Conservation (phyloP, 371 early-diverging fungal species). For the Chytridiales sp. region DNA sequence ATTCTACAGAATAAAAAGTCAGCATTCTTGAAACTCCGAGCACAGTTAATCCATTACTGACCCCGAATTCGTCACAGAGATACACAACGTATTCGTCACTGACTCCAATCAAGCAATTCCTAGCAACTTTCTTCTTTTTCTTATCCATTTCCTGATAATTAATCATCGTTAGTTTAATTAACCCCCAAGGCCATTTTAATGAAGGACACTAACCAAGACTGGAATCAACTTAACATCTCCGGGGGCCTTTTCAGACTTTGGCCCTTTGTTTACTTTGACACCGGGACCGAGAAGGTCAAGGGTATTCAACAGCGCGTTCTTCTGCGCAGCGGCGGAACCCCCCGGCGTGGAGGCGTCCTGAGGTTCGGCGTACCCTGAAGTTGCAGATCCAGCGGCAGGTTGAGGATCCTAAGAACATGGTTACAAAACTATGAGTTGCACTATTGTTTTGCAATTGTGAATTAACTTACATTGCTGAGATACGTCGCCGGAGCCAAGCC, state of each 20-base stretch:
- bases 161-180: neutral
- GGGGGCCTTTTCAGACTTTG: conserved; percentile 23
- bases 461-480: conserved; percentile 23
- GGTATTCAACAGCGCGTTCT: conserved; percentile 34
- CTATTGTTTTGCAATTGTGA: neutral
- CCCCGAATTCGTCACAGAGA: conserved; percentile 35
- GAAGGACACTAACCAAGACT: conserved; percentile 14
- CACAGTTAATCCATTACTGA: neutral
- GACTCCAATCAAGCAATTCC: conserved; percentile 39
- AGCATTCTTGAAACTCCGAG: neutral
- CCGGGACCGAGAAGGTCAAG: conserved; percentile 33
- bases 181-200: conserved; percentile 2
- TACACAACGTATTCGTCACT: conserved; percentile 40
- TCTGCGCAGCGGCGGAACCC: conserved; percentile 33
- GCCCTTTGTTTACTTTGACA: conserved; percentile 17
- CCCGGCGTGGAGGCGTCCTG: conserved; percentile 1
- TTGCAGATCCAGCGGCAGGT: neutral
- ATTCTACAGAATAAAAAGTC: too few relatives aligned
- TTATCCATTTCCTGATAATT: conserved; percentile 39
- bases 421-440: neutral
- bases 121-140: conserved; percentile 50
- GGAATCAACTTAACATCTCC: conserved; percentile 27
- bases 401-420: neutral
- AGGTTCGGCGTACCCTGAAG: neutral
- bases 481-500: conserved; percentile 48